phyloP scores from a whole-genome alignment of 75 land plant species.

The Cupressus sempervirens region DNA sequence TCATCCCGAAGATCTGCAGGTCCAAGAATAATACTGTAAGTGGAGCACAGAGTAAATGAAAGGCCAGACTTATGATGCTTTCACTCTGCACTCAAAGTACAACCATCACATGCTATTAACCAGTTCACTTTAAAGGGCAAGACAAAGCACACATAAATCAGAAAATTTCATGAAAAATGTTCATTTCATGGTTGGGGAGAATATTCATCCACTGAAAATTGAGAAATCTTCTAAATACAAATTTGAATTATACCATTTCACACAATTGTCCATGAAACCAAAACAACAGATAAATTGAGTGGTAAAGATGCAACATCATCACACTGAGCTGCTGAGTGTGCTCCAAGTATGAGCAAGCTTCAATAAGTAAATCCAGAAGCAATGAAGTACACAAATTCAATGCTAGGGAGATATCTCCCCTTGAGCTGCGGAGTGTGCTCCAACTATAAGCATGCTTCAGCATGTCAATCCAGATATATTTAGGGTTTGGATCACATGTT shows the following conservation, averaged over 20 bases:
- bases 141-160: not conserved
- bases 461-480: too few species aligned
- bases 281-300: too few species aligned
- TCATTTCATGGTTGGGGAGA: not conserved
- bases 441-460: too few species aligned
- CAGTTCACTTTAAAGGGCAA: not conserved
- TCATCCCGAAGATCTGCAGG: slow-evolving; percentile 48
- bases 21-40: not conserved
- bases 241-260: not conserved
- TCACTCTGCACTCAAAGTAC: not conserved
- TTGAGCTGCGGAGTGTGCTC: too few species aligned
- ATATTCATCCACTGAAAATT: not conserved
- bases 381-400: too few species aligned
- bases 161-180: not conserved
- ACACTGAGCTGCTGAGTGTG: too few species aligned
- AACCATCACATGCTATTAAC: not conserved
- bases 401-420: too few species aligned
- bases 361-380: too few species aligned
- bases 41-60: not conserved
- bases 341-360: too few species aligned
- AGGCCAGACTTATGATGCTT: not conserved
- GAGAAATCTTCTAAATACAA: not conserved
- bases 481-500: too few species aligned
- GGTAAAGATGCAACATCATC: too few species aligned
- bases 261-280: not conserved